Percentiles rank a stretch among this genome's conserved stretches.
Evolutionary conservation across 257 asterid species (phyloP).

Genomic region (Scutellaria barbata): DNA sequence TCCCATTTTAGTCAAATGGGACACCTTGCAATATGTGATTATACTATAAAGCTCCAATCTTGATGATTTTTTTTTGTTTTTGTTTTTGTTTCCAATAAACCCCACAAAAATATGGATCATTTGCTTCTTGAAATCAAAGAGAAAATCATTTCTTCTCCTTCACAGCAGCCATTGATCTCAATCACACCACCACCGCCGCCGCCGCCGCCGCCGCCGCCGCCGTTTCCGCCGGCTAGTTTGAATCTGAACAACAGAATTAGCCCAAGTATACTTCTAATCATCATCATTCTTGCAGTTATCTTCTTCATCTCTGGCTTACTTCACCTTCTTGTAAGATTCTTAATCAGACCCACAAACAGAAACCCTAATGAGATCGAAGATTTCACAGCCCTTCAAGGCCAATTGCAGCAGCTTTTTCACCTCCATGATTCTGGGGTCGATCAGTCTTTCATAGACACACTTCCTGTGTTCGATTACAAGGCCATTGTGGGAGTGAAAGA

Average conservation of each 20-base stretch:
- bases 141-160: conserved; percentile 44
- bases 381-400: conserved; percentile 77
- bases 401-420: conserved; percentile 87
- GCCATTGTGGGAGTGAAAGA: conserved; percentile 74
- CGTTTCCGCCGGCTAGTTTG: conserved; percentile 38
- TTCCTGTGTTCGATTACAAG: conserved; percentile 75
- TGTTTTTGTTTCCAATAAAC: too few relatives aligned
- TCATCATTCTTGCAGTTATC: conserved; percentile 72
- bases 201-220: conserved; percentile 31
- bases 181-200: conserved; percentile 39
- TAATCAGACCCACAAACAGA: conserved; percentile 55
- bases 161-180: conserved; percentile 45
- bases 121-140: conserved; percentile 49
- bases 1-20: conserved; percentile 36
- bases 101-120: conserved; percentile 26
- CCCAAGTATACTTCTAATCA: conserved; percentile 69
- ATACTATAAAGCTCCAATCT: conserved; percentile 41
- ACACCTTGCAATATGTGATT: conserved; percentile 28
- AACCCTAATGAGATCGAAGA: conserved; percentile 59
- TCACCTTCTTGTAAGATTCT: conserved; percentile 73
- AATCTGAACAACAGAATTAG: conserved; percentile 59
- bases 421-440: conserved; percentile 90
- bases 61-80: conserved; percentile 30
- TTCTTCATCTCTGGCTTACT: conserved; percentile 82
- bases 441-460: conserved; percentile 80